Evolutionary conservation across 1,139 yeast genomes (phyloP).

Genomic region (Blastobotrys apis): DNA sequence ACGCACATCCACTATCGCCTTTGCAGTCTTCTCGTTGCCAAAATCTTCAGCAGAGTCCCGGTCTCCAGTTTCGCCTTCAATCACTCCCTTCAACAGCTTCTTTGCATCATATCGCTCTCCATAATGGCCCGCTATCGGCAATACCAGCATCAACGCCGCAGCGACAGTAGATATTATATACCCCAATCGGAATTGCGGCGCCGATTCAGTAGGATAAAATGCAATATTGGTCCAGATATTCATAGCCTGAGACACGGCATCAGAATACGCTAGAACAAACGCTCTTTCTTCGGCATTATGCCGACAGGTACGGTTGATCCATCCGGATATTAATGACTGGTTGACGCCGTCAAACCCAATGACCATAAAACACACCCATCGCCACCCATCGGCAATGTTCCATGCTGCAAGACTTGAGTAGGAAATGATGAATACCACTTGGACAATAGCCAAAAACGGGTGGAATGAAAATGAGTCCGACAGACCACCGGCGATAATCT

Average conservation of each 20-base stretch:
- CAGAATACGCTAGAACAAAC: conserved; percentile 39
- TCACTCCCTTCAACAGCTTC: conserved; percentile 2
- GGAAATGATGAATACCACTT: conserved; percentile 34
- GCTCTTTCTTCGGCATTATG: conserved; percentile 41
- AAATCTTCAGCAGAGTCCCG: too few species aligned
- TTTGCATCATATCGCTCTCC: conserved; percentile 25
- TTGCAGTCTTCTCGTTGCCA: too few species aligned
- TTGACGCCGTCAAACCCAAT: conserved; percentile 37
- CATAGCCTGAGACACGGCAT: conserved; percentile 42
- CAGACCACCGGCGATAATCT: conserved; percentile 37
- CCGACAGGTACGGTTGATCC: conserved; percentile 37
- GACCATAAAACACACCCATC: conserved; percentile 46
- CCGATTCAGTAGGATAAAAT: conserved; percentile 39
- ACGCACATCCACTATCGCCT: too few species aligned
- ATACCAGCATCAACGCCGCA: conserved; percentile 36
- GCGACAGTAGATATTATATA: conserved; percentile 37
- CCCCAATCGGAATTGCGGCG: conserved; percentile 39
- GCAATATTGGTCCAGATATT: conserved; percentile 43
- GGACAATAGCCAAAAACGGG: conserved; percentile 36
- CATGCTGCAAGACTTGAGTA: conserved; percentile 45
- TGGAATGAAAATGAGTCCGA: conserved; percentile 37
- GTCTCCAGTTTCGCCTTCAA: background rate
- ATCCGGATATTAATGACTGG: conserved; percentile 39
- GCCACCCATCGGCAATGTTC: conserved; percentile 43
- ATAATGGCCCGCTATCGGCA: conserved; percentile 33